These are phyloP conservation scores for Nicotiana paniculata DNA, from an alignment of 257 asterid species.

Conservation along the genomic window DNA sequence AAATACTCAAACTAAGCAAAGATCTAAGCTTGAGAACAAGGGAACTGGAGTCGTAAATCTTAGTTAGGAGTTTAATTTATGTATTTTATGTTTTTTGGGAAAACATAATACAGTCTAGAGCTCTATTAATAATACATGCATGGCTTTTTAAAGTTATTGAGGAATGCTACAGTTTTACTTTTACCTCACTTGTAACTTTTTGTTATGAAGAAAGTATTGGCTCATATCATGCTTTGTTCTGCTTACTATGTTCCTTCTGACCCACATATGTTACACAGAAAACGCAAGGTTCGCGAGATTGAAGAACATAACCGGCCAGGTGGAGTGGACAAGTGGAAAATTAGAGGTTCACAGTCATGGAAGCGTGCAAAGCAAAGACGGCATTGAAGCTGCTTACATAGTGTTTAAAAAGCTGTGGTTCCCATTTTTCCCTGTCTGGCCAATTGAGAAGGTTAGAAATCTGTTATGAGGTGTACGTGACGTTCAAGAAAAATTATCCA, in stretches of 20 bases:
- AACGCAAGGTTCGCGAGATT: constrained; percentile 85
- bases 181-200: no score
- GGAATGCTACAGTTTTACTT: no score
- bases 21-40: neutral
- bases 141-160: neutral
- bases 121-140: neutral
- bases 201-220: neutral
- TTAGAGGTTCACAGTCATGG: constrained; percentile 27
- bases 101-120: neutral
- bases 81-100: no score
- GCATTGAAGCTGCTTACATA: constrained; percentile 10
- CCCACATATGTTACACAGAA: constrained; percentile 36
- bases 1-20: neutral
- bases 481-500: neutral
- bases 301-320: constrained; percentile 66
- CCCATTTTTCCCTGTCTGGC: neutral
- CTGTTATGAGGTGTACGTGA: neutral
- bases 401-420: neutral
- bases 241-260: neutral
- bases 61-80: neutral
- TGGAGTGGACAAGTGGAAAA: constrained; percentile 83
- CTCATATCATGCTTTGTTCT: neutral
- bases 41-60: neutral
- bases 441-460: neutral
- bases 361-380: constrained; percentile 40